Evolutionary conservation across 805 yeast species (phyloP).

Genomic region (Candida tibetensis): DNA sequence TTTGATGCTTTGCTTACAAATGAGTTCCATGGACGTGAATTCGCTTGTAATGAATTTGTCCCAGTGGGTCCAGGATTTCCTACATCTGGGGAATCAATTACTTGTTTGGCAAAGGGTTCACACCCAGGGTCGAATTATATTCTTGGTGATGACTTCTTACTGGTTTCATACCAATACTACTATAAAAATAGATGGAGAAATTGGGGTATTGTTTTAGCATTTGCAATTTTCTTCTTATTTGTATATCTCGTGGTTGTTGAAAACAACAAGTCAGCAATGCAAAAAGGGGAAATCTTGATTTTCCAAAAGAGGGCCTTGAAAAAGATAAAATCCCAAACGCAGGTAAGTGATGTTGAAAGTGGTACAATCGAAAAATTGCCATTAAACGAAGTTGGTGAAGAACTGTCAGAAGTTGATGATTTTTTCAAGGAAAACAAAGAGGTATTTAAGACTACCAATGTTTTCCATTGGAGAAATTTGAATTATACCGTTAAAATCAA

Average conservation of each 20-base stretch:
- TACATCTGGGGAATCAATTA: constrained; percentile 9
- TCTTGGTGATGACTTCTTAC: constrained; percentile 29
- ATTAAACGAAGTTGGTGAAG: constrained; percentile 4
- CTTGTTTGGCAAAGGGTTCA: constrained; percentile 22
- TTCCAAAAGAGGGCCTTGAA: constrained; percentile 52
- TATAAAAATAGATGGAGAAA: constrained; percentile 51
- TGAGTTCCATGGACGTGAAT: constrained; percentile 49
- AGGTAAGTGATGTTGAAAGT: constrained; percentile 14
- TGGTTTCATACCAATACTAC: constrained; percentile 41
- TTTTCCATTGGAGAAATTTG: constrained; percentile 22
- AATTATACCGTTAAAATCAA: constrained; percentile 20
- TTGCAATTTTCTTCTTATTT: constrained; percentile 49
- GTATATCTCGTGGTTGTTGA: constrained; percentile 56
- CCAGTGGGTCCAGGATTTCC: constrained; percentile 42
- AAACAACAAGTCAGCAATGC: constrained; percentile 29
- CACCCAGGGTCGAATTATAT: constrained; percentile 19
- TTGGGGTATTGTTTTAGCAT: constrained; percentile 59
- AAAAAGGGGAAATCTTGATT: constrained; percentile 39
- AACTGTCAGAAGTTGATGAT: constrained; percentile 6
- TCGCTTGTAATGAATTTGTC: constrained; percentile 46
- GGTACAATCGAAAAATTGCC: constrained; percentile 9
- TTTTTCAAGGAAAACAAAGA: constrained; percentile 8
- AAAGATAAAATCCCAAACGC: constrained; percentile 30
- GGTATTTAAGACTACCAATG: constrained; percentile 13
- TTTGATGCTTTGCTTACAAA: constrained; percentile 58